Percentiles rank a stretch among this genome's conserved stretches.
phyloP scores from a whole-genome alignment of 257 asterid genomes.

The Solanum sejunctum region DNA sequence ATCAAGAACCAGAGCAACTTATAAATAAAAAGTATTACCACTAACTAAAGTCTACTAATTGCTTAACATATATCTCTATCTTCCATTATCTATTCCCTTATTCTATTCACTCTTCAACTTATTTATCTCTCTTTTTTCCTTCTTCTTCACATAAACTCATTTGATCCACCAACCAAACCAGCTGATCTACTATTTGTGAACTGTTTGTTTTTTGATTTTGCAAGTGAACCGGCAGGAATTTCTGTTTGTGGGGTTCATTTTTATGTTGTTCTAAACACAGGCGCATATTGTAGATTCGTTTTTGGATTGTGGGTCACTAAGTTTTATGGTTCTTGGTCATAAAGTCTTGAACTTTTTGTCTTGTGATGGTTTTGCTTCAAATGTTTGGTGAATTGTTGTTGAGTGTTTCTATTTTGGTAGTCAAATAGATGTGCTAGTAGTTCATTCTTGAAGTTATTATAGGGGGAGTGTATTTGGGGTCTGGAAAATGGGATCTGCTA shows the following conservation, averaged over 20 bases:
- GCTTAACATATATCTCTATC: not conserved
- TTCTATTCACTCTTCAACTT: not conserved
- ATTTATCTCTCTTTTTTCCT: not conserved
- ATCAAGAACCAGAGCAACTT: not conserved
- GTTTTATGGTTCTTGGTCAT: not conserved
- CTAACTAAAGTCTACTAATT: not conserved
- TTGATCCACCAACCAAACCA: not conserved
- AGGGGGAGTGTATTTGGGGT: not conserved
- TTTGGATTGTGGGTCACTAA: not conserved
- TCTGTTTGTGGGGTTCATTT: slow-evolving; percentile 14
- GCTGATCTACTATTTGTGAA: not conserved
- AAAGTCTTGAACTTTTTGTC: slow-evolving; percentile 2
- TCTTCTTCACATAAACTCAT: not conserved
- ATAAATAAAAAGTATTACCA: not conserved
- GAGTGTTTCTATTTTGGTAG: slow-evolving; percentile 1
- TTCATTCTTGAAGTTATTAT: slow-evolving; percentile 4
- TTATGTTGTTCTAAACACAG: not conserved
- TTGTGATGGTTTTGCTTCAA: not conserved
- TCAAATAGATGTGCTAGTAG: slow-evolving; percentile 12
- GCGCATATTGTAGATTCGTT: not conserved
- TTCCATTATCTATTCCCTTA: not conserved
- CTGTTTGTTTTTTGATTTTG: not conserved
- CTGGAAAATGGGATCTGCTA: slow-evolving; percentile 57
- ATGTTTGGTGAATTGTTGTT: not conserved
- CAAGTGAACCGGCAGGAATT: not conserved